phyloP scores from a whole-genome alignment of 108 stramenopile species.

The Pseudonitzschia pungens region DNA sequence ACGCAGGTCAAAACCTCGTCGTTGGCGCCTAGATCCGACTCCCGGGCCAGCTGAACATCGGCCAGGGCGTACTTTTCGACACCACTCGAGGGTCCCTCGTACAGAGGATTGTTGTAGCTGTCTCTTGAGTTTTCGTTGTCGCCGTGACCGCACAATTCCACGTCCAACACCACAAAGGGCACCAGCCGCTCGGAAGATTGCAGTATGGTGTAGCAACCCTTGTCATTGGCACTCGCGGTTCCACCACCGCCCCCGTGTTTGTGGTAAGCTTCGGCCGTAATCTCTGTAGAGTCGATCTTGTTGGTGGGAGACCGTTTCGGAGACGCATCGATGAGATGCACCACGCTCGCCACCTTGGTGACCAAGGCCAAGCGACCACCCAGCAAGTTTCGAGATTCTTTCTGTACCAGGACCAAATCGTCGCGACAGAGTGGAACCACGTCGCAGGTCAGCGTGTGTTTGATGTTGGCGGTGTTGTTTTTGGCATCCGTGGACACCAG shows the following conservation, averaged over 20 bases:
- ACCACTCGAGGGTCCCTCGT: constrained; percentile 44
- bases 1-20: constrained; percentile 84
- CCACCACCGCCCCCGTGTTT: constrained; percentile 48
- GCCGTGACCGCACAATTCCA: constrained; percentile 61
- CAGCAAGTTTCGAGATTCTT: constrained; percentile 71
- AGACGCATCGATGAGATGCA: constrained; percentile 74
- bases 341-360: constrained; percentile 55
- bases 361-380: constrained; percentile 74
- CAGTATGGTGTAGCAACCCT: constrained; percentile 54
- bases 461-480: constrained; percentile 92
- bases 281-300: constrained; percentile 32
- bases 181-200: constrained; percentile 69
- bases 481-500: constrained; percentile 91
- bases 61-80: constrained; percentile 80
- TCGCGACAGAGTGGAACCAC: constrained; percentile 97
- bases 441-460: constrained; percentile 90
- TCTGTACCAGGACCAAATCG: constrained; percentile 90
- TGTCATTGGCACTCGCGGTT: constrained; percentile 39
- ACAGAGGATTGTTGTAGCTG: constrained; percentile 18
- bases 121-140: constrained; percentile 20
- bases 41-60: constrained; percentile 91
- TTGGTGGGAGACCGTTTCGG: constrained; percentile 45
- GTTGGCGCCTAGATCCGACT: constrained; percentile 89
- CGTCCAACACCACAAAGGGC: constrained; percentile 91
- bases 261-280: constrained; percentile 60